Evolutionary conservation across 2,329 filamentous ascomycete genomes (phyloP).

Genomic region (Curvularia hawaiiensis): DNA sequence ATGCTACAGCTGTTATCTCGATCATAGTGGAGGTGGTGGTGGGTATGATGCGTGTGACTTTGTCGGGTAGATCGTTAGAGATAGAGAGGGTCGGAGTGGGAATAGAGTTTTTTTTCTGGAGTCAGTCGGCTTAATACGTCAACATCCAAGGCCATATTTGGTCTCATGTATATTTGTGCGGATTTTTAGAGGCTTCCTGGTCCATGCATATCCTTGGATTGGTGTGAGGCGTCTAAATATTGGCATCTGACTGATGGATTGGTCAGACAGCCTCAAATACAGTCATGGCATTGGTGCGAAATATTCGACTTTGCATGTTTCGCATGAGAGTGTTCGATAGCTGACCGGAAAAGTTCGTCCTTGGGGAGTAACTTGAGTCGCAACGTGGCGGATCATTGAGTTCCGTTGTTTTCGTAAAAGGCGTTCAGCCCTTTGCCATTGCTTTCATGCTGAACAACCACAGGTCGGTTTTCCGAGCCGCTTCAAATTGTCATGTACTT

Average conservation of each 20-base stretch:
- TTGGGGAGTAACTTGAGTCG: background rate
- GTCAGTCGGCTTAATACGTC: background rate
- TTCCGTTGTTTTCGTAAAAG: background rate
- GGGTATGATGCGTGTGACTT: background rate
- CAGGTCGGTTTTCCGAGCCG: conserved; percentile 38
- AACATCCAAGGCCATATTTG: background rate
- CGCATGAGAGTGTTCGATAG: background rate
- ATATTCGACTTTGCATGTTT: background rate
- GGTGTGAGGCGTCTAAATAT: background rate
- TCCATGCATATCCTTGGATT: background rate
- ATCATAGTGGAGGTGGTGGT: background rate
- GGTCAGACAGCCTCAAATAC: background rate
- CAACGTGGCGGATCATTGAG: background rate
- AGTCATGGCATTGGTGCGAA: background rate
- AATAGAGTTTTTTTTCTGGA: background rate
- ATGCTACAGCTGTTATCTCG: background rate
- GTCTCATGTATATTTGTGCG: background rate
- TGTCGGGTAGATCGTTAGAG: background rate
- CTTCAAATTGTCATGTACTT: conserved; percentile 27
- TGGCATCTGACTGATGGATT: background rate
- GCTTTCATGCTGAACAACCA: conserved; percentile 37
- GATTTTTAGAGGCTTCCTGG: background rate
- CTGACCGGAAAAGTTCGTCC: background rate
- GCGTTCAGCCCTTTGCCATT: background rate
- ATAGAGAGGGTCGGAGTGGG: background rate